A percentile compares a stretch with the other conserved stretches of the same genome.
Evolutionary conservation across 2,329 filamentous ascomycete genomes (phyloP).

Genomic region (Clonostachys byssicola): DNA sequence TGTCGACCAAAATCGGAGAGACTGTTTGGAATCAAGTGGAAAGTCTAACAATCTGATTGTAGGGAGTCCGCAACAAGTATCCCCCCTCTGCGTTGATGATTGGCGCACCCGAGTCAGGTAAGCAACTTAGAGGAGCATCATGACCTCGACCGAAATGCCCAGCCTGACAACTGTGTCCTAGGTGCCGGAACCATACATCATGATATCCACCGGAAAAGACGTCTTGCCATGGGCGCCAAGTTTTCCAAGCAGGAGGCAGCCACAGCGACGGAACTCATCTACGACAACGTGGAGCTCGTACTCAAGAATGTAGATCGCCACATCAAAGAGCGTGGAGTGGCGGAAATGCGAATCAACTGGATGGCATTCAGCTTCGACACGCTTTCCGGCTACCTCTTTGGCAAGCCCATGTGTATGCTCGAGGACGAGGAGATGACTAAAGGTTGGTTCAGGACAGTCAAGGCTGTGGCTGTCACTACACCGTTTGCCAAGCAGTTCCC

Average conservation of each 20-base stretch:
- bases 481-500: constrained; percentile 1
- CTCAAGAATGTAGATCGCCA: neutral
- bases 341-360: constrained; percentile 1
- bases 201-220: constrained; percentile 1
- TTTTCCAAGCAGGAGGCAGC: constrained; percentile 1
- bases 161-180: neutral
- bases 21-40: neutral
- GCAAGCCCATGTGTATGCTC: neutral
- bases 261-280: neutral
- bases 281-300: constrained; percentile 1
- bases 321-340: neutral
- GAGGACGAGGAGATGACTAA: neutral
- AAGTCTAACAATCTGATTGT: neutral
- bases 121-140: neutral
- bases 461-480: neutral
- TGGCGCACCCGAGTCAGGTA: constrained; percentile 1
- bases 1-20: neutral
- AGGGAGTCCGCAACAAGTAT: constrained; percentile 2
- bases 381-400: neutral
- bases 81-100: constrained; percentile 1
- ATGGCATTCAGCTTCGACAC: constrained; percentile 2
- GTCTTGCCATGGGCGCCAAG: neutral
- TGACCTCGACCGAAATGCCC: too few relatives aligned
- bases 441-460: neutral
- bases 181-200: constrained; percentile 1